A percentile compares a stretch with the other conserved stretches of the same genome.
These are phyloP conservation scores for Oenanthe javanica DNA, from an alignment of 140 eudicot genomes.

Conservation along the genomic window DNA sequence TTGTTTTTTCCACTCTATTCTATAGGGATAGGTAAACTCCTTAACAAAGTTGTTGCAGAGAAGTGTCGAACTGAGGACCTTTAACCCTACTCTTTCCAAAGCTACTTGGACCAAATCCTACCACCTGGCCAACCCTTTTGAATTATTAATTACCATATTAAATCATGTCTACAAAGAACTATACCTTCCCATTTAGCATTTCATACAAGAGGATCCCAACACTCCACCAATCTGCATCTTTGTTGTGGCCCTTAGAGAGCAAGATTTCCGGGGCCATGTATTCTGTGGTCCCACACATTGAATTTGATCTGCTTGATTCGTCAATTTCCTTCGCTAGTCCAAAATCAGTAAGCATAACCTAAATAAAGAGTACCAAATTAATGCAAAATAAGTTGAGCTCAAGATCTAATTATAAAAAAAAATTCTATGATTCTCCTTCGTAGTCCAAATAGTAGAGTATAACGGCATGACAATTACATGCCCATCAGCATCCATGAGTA, in stretches of 20 bases:
- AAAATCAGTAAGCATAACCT: conserved; percentile 93
- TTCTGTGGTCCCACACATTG: conserved; percentile 87
- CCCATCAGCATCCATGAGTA: conserved; percentile 96
- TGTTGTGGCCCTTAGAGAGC: conserved; percentile 77
- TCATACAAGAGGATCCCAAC: conserved; percentile 83
- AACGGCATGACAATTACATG: conserved; percentile 45
- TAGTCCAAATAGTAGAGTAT: conserved; percentile 7
- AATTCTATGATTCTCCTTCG: neutral
- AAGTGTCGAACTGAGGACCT: neutral
- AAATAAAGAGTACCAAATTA: conserved; percentile 14
- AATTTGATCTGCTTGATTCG: conserved; percentile 88
- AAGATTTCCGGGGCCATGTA: conserved; percentile 94
- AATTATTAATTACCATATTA: neutral
- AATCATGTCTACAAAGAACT: neutral
- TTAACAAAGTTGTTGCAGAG: neutral
- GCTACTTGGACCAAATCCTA: neutral
- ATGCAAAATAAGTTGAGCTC: neutral
- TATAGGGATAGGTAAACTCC: neutral
- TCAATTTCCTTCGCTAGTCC: conserved; percentile 91
- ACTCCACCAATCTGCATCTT: conserved; percentile 97
- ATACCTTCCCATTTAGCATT: conserved; percentile 85
- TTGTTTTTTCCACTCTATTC: neutral
- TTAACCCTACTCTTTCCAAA: neutral
- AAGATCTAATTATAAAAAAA: neutral
- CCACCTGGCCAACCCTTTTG: neutral